A percentile compares a stretch with the other conserved stretches of the same genome.
phyloP scores from a whole-genome alignment of 1,284 basidiomycete genomes.

The Leccinum subrobustum region DNA sequence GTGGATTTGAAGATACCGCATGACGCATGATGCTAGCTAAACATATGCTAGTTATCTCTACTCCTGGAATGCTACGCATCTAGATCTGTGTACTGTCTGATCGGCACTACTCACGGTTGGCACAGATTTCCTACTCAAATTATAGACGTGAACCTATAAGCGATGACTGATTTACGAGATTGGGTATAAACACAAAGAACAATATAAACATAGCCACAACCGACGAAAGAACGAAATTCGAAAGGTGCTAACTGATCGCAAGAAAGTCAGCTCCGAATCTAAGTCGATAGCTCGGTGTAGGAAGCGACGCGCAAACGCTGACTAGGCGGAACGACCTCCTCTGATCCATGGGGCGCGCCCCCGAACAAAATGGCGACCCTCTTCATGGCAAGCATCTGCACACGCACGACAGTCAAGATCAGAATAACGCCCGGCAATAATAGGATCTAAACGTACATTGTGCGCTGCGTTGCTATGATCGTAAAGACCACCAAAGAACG shows the following conservation, averaged over 20 bases:
- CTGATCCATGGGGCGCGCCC: constrained; percentile 58
- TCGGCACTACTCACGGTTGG: background rate
- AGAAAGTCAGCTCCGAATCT: background rate
- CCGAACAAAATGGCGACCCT: constrained; percentile 82
- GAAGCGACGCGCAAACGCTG: constrained; percentile 60
- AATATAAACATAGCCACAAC: too few relatives aligned
- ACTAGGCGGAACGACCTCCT: constrained; percentile 56
- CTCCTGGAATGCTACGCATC: background rate
- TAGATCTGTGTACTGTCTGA: background rate
- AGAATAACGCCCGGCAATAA: background rate
- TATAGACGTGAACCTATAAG: background rate
- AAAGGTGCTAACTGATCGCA: constrained; percentile 10
- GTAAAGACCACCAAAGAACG: constrained; percentile 91
- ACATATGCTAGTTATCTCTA: too few relatives aligned
- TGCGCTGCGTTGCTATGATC: constrained; percentile 89
- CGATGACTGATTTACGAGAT: background rate
- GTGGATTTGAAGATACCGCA: too few relatives aligned
- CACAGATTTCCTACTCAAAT: background rate
- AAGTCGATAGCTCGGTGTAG: constrained; percentile 29
- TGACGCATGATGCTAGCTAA: too few relatives aligned
- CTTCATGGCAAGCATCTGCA: constrained; percentile 75
- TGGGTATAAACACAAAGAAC: background rate
- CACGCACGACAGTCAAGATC: constrained; percentile 14
- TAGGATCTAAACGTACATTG: constrained; percentile 50
- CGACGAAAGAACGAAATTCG: constrained; percentile 20